Base-by-base conservation (phyloP, 2,329 filamentous ascomycete genomes). In the Coleophoma crateriformis region DNA sequence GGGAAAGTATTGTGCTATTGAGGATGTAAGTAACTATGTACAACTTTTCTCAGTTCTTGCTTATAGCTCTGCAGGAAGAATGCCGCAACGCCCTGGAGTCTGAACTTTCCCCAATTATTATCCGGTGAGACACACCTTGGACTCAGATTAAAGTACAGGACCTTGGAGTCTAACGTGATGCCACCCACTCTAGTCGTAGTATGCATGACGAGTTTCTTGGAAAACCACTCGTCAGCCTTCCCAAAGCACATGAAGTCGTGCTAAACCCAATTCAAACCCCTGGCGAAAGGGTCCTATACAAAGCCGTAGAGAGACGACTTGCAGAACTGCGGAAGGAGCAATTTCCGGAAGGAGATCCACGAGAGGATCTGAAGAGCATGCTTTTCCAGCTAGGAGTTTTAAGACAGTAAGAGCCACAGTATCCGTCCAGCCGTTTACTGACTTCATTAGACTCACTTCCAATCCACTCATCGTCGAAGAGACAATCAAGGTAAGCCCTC, bases 1-100 rank as follows among this genome's bases (percentile, higher is more conserved):
- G 37, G 41, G 19, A 41, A 27, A 43, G 15, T 52, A 49, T n/a
- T 43, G 50, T n/a, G 42, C 49, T 14, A 19, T 46, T 2, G 38
- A 46, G 15, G 34, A 37, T 41, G 43, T 41, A 11, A 40, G 42
- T 49, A 27, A 4, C 27, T 20, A 45, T 35, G 15, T 37, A 34
- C 32, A 42, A 22, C 17, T 27, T 15, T 13, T 14, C 3, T 34
- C 20, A 22, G 37, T 19, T n/a, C 32, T 48, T 20, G 15, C 35
- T 13, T 19, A 41, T 22, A 48, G 33, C 33, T 14, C 6, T 38
- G 43, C 7, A 17, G 40, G 32, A 41, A 14, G 12, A 10, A 2
- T 17, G 15, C 13, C 12, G 19, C 8, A 7, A 33, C 15, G 14
- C 33, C 1, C 13, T 33, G 35, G 37, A 42, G 35, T 19, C 5